These are phyloP conservation scores for Salvia sclarea DNA, from an alignment of 305 asterid species.

Conservation along the genomic window DNA sequence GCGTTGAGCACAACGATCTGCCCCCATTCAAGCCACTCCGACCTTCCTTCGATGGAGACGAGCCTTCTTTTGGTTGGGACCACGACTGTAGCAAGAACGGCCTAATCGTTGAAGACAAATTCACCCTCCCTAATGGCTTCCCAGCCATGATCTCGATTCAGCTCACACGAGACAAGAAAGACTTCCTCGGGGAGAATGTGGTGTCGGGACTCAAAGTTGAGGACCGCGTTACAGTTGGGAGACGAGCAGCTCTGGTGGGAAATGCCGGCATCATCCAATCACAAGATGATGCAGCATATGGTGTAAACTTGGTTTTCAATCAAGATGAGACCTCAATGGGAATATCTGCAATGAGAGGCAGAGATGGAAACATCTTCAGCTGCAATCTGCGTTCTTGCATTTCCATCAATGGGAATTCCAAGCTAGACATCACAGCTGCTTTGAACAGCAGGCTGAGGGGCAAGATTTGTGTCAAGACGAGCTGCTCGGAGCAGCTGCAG, in stretches of 20 bases:
- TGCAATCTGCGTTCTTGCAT: conserved; percentile 49
- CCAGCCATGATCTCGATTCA: conserved; percentile 42
- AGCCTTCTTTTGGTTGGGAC: conserved; percentile 46
- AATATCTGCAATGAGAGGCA: conserved; percentile 40
- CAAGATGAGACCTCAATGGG: conserved; percentile 39
- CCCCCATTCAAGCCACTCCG: conserved; percentile 31
- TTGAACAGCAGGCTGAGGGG: conserved; percentile 47
- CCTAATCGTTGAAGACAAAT: conserved; percentile 35
- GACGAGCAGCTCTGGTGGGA: conserved; percentile 36
- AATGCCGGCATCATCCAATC: conserved; percentile 38
- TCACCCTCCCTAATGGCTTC: conserved; percentile 31
- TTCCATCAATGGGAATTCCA: conserved; percentile 39
- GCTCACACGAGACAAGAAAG: conserved; percentile 43
- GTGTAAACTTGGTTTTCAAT: conserved; percentile 36
- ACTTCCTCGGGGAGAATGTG: conserved; percentile 34
- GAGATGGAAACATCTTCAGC: conserved; percentile 44
- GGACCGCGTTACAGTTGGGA: conserved; percentile 40
- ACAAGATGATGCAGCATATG: conserved; percentile 42
- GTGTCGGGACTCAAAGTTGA: conserved; percentile 36
- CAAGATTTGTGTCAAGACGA: conserved; percentile 46
- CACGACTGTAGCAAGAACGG: conserved; percentile 47
- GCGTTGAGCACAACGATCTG: conserved; percentile 35
- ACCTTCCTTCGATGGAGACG: conserved; percentile 43
- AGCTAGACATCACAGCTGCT: conserved; percentile 37
- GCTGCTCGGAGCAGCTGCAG: conserved; percentile 55